phyloP scores from a whole-genome alignment of 225 moss, liverwort and hornwort genomes.

The Lunularia cruciata region DNA sequence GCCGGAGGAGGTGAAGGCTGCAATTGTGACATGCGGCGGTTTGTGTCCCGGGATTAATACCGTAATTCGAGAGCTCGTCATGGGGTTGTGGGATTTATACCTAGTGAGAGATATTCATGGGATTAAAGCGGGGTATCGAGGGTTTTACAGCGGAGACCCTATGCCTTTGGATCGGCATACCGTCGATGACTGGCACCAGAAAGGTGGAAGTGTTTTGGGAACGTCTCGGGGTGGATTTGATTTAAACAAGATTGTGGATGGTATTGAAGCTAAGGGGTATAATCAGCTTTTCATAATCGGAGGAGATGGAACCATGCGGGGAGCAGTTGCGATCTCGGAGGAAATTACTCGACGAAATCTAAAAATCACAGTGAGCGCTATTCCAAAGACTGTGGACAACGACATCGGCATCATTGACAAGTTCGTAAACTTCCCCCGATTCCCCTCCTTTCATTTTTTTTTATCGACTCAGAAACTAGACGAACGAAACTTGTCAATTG shows the following conservation, averaged over 20 bases:
- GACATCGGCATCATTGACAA: conserved; percentile 57
- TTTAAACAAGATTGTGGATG: conserved; percentile 62
- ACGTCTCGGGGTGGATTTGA: conserved; percentile 73
- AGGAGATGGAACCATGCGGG: conserved; percentile 40
- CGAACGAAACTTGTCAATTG: too few species aligned
- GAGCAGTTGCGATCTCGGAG: conserved; percentile 30
- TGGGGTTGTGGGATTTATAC: conserved; percentile 63
- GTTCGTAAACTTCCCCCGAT: conserved; percentile 34
- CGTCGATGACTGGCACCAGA: conserved; percentile 72
- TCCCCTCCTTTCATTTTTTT: not conserved
- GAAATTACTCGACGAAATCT: conserved; percentile 61
- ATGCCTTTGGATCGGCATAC: conserved; percentile 45
- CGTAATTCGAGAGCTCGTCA: conserved; percentile 76
- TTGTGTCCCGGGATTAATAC: conserved; percentile 84
- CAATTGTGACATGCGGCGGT: conserved; percentile 81
- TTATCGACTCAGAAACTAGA: too few species aligned
- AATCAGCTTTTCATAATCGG: conserved; percentile 48
- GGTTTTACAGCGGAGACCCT: conserved; percentile 64
- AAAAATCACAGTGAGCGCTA: conserved; percentile 60
- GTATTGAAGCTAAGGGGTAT: conserved; percentile 59
- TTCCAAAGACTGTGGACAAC: conserved; percentile 88
- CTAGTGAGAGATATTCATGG: conserved; percentile 66
- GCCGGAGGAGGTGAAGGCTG: conserved; percentile 63
- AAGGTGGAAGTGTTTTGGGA: conserved; percentile 65
- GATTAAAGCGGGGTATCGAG: conserved; percentile 70